A percentile compares a stretch with the other conserved stretches of the same genome.
phyloP scores from a whole-genome alignment of 805 yeast genomes.

The Cyberlindnera misumaiensis region DNA sequence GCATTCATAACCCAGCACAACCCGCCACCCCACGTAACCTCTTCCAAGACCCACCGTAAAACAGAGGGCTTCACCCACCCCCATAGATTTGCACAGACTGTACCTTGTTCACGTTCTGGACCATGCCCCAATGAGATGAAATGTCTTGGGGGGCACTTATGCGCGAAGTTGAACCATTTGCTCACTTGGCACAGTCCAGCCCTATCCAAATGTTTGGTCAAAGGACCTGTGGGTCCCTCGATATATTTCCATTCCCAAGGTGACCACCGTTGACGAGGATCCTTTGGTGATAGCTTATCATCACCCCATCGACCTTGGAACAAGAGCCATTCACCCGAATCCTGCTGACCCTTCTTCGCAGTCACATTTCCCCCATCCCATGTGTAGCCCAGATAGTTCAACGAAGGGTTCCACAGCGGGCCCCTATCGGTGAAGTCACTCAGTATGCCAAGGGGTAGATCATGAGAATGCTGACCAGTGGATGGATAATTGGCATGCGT shows the following conservation, averaged over 20 bases:
- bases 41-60: constrained; percentile 41
- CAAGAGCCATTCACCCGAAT: constrained; percentile 53
- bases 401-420: constrained; percentile 88
- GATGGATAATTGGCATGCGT: constrained; percentile 96
- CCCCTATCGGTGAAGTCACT: constrained; percentile 95
- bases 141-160: constrained; percentile 72
- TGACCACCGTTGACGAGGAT: constrained; percentile 79
- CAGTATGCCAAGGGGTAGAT: constrained; percentile 83
- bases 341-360: constrained; percentile 20
- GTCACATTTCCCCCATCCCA: constrained; percentile 52
- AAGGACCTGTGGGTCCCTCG: constrained; percentile 91
- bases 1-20: constrained; percentile 48
- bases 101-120: constrained; percentile 77
- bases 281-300: constrained; percentile 52
- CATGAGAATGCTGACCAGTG: constrained; percentile 96
- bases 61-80: constrained; percentile 45
- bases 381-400: constrained; percentile 76
- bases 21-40: constrained; percentile 57
- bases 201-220: constrained; percentile 67
- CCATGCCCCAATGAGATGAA: constrained; percentile 81
- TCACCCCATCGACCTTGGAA: constrained; percentile 92
- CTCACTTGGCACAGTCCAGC: constrained; percentile 70
- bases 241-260: constrained; percentile 87
- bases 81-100: constrained; percentile 64
- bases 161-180: constrained; percentile 91